These are phyloP conservation scores for Arxiozyma telluris DNA, from an alignment of 1,139 yeast genomes.

Conservation along the genomic window DNA sequence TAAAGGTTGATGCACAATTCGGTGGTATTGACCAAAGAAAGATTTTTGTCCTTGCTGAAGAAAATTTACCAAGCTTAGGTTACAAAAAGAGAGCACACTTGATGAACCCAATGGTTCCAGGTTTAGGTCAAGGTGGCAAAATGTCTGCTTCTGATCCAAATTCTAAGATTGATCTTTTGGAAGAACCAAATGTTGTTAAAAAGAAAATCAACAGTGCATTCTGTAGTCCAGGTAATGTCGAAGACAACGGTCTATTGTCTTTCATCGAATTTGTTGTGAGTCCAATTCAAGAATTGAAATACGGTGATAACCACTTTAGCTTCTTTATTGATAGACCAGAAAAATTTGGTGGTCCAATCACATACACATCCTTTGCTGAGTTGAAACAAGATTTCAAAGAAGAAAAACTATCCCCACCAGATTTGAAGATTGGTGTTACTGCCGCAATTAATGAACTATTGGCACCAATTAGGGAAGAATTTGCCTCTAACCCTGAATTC, in stretches of 20 bases:
- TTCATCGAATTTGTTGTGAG: conserved; percentile 76
- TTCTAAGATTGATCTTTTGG: conserved; percentile 88
- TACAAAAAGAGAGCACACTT: conserved; percentile 96
- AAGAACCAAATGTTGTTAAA: conserved; percentile 76
- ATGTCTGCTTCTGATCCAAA: conserved; percentile 99
- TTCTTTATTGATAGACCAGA: conserved; percentile 87
- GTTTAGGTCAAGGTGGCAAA: conserved; percentile 92
- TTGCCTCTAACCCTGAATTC: conserved; percentile 54
- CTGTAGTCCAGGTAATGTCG: conserved; percentile 92
- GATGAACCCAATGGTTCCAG: conserved; percentile 99
- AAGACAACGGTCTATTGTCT: conserved; percentile 82
- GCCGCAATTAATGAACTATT: conserved; percentile 72
- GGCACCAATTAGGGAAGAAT: conserved; percentile 76
- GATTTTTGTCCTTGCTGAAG: conserved; percentile 95
- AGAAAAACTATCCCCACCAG: conserved; percentile 80
- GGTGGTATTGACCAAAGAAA: conserved; percentile 99
- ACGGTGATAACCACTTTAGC: conserved; percentile 45
- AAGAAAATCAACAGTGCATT: conserved; percentile 89
- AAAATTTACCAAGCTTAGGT: conserved; percentile 75
- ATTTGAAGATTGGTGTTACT: conserved; percentile 84
- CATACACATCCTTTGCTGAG: conserved; percentile 58
- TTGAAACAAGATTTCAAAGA: conserved; percentile 64
- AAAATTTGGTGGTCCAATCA: conserved; percentile 88
- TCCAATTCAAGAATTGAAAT: conserved; percentile 74
- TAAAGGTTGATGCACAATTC: conserved; percentile 86